phyloP scores from a whole-genome alignment of 208 protist genomes.

The Herpetomonas tarakana region DNA sequence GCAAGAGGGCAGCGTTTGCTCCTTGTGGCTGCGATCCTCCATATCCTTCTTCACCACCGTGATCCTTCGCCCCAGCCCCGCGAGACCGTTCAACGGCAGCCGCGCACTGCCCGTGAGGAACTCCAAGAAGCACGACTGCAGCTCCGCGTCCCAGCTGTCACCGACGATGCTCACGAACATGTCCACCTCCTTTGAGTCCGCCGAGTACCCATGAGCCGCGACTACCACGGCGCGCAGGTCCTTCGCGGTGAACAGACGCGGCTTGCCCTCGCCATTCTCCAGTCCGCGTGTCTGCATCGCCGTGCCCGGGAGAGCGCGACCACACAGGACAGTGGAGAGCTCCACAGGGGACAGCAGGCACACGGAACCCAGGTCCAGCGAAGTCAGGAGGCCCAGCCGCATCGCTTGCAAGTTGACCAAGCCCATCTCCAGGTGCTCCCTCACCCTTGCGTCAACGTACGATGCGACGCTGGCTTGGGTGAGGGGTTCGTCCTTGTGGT shows the following conservation, averaged over 20 bases:
- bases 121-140: constrained; percentile 85
- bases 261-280: constrained; percentile 16
- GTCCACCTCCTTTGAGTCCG: constrained; percentile 50
- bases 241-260: constrained; percentile 60
- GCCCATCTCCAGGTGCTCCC: constrained; percentile 23
- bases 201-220: constrained; percentile 80
- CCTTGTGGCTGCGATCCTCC: constrained; percentile 29
- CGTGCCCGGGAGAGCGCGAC: not conserved
- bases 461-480: constrained; percentile 20
- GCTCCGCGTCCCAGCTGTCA: constrained; percentile 43
- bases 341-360: constrained; percentile 52
- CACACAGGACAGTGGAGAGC: constrained; percentile 52
- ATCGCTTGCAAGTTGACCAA: constrained; percentile 63
- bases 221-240: constrained; percentile 49
- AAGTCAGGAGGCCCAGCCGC: constrained; percentile 46
- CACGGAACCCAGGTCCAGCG: constrained; percentile 60
- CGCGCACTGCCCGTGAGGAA: constrained; percentile 86
- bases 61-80: constrained; percentile 66
- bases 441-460: constrained; percentile 33
- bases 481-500: constrained; percentile 35
- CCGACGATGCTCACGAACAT: constrained; percentile 75
- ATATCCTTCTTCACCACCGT: constrained; percentile 84
- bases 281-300: not conserved
- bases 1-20: constrained; percentile 85
- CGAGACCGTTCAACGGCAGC: constrained; percentile 79